Evolutionary conservation across 2,329 filamentous ascomycete species (phyloP), one percentile per base, ranked within the genome.

Genomic region (Bipolaris cookei): DNA sequence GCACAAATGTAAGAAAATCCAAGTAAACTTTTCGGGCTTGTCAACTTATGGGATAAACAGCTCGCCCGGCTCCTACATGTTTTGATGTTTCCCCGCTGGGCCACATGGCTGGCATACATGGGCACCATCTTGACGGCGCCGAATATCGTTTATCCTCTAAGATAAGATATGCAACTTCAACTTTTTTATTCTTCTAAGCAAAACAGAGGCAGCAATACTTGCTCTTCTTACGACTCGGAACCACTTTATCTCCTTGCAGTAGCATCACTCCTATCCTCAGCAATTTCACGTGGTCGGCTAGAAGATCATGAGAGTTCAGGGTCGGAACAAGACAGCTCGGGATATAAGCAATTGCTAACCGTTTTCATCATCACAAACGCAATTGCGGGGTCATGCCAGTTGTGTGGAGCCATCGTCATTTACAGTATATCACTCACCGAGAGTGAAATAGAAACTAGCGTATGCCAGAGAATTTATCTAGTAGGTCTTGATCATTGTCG

Each of bases 211-310:
- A 51, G 38, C 28, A 51, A 16, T 51, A 25, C 1, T 25, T 44
- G 32, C 49, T 44, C 21, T 51, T 16, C 49, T 37, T 44, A 44
- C 21, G 34, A 44, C 49, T 51, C 21, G 30, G 49, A 51, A 21
- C 25, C 18, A 51, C 49, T 51, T 44, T 44, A 44, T 44, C 49
- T 51, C 39, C 39, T 51, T 51, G 30, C 30, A 51, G 49, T 37
- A 51, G 38, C 39, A 44, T 51, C 21, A 44, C 14, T 51, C 39
- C 39, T 51, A 37, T 51, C 39, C 49, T 51, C 20, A 44, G 49
- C 30, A 38, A 23, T 51, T 35, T 51, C n/a, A 51, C 38, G 38
- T 37, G 30, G 18, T 34, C 30, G 34, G 38, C 49, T 18, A 51
- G 49, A 51, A 44, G 39, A 51, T 37, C 14, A 44, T 44, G 16